Evolutionary conservation across 768 basidiomycete genomes (phyloP), one percentile per base, ranked within the genome.

Genomic region (Sutorius australiensis): DNA sequence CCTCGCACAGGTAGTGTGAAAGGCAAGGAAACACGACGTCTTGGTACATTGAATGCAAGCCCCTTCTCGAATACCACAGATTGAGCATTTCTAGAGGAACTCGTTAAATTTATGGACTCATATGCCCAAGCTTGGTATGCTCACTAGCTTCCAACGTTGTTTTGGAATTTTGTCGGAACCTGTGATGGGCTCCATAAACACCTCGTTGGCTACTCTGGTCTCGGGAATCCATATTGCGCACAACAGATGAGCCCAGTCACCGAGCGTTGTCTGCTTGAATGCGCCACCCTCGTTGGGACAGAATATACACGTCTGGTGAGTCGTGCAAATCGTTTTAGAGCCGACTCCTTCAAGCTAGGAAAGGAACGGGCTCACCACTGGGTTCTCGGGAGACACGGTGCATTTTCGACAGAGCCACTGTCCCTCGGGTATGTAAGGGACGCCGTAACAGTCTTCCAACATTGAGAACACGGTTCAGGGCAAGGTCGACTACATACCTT

Each of bases 341-440:
- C 32, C 0, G 0, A 47, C 2, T 31, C 36, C 13, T 17, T 28
- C 9, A 53, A 32, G 17, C 47, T 24, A 31, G 40, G 3, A 38
- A 9, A 31, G 40, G 3, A 38, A 9, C 11, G 2, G 24, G 73
- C 90, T 58, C 65, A 95, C 94, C 55, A 99, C 97, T 13, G 95
- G 92, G 61, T 86, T 89, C 70, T 98, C 95, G 0, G 97, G 97
- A 1, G 93, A 95, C 10, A 98, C 94, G 0, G 94, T 98, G 64
- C 97, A 99, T 71, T 99, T 99, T 42, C 97, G 77, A 68, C 97
- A 99, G 32, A 99, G 81, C 97, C 97, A 99, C 69, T 99, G 97
- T 1, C 97, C 97, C 74, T 99, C 97, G 0, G 97, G 97, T 53
- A 99, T 98, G 66, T 99, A 99, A 11, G 97, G 97, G 2, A 99